These are phyloP conservation scores for Senna tora DNA, from an alignment of 306 rosid genomes.

Conservation along the genomic window DNA sequence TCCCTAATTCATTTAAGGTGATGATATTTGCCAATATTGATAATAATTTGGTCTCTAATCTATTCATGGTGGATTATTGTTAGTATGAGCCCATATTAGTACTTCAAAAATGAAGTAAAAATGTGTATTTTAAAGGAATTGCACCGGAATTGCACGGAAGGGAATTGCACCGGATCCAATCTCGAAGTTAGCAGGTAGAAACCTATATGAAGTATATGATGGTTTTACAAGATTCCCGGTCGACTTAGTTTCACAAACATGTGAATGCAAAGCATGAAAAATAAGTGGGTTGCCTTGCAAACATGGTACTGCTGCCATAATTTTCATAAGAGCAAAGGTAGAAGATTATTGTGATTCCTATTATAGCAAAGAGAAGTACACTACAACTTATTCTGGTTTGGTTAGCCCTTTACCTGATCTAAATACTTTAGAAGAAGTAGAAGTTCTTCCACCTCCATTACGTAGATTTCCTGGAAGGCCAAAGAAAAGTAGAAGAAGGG, in stretches of 20 bases:
- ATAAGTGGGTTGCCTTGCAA: conserved; percentile 16
- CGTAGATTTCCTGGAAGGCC: not conserved
- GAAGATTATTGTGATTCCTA: too few relatives aligned
- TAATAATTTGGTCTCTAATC: too few relatives aligned
- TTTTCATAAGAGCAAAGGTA: too few relatives aligned
- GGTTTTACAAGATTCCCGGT: not conserved
- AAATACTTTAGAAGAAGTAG: not conserved
- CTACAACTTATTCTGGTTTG: not conserved
- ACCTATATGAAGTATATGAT: conserved; percentile 3
- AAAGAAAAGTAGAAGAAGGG: not conserved
- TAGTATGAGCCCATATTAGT: too few relatives aligned
- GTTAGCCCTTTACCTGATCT: not conserved
- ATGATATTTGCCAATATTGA: too few relatives aligned
- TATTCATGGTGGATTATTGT: too few relatives aligned
- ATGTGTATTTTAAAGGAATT: too few relatives aligned
- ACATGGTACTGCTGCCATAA: not conserved
- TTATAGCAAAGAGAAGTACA: conserved; percentile 3
- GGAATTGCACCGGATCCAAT: too few relatives aligned
- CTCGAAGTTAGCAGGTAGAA: not conserved
- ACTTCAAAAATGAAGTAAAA: too few relatives aligned
- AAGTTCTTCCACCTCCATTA: conserved; percentile 6
- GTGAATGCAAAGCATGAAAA: not conserved
- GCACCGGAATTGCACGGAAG: too few relatives aligned
- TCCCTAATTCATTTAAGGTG: too few relatives aligned
- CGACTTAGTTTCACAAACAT: not conserved